A percentile compares a stretch with the other conserved stretches of the same genome.
Evolutionary conservation across 2,329 filamentous ascomycete species (phyloP).

Genomic region (Pseudogymnoascus sp.): DNA sequence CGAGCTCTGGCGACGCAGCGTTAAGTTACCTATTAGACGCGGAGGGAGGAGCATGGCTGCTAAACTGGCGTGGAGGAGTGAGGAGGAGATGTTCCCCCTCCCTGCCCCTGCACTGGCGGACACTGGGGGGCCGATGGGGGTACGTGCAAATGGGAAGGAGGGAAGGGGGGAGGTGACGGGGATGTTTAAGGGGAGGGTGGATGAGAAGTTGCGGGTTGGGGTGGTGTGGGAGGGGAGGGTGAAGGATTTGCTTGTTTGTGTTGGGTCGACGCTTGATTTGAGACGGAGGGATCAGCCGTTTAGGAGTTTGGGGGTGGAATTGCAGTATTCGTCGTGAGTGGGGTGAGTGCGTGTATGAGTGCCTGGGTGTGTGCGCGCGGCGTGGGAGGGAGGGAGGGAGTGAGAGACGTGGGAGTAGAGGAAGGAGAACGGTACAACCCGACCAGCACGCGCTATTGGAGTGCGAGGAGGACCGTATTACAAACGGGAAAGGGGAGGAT

Average conservation of each 20-base stretch:
- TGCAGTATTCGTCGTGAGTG: conserved; percentile 64
- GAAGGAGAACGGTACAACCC: not conserved
- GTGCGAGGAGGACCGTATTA: not conserved
- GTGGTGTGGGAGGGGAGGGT: conserved; percentile 88
- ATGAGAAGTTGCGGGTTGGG: conserved; percentile 80
- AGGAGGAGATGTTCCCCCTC: conserved; percentile 26
- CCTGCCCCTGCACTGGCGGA: not conserved
- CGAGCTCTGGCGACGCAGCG: conserved; percentile 74
- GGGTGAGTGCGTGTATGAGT: not conserved
- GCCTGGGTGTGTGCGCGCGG: not conserved
- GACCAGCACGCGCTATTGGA: not conserved
- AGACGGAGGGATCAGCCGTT: conserved; percentile 69
- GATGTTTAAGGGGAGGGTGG: conserved; percentile 81
- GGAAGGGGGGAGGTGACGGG: conserved; percentile 60
- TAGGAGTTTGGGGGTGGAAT: conserved; percentile 65
- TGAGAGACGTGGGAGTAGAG: not conserved
- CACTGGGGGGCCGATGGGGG: not conserved
- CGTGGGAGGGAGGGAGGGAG: not conserved
- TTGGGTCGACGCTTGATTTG: conserved; percentile 79
- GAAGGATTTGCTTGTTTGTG: conserved; percentile 85
- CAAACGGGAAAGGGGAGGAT: not conserved
- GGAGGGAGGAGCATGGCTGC: conserved; percentile 43
- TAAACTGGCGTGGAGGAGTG: conserved; percentile 45
- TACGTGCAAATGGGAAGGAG: not conserved
- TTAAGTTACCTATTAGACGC: conserved; percentile 19